Conservation (phyloP, 805 yeast genomes). For the Myxozyma sirexii region DNA sequence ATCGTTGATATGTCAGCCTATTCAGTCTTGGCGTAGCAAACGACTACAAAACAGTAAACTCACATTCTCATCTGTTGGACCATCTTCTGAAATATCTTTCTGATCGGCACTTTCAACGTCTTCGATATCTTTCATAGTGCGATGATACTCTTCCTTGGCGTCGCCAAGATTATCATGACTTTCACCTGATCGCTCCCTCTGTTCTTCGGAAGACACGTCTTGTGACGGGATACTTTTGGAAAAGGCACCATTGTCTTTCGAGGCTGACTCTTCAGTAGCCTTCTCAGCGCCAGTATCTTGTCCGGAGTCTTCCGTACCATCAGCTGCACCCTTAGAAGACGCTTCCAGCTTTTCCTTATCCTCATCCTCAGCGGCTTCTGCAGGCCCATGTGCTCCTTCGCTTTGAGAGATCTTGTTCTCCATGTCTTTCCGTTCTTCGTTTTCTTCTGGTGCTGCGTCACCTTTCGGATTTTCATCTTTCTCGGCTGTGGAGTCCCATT, state of each 20-base stretch:
- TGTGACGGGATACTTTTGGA: conserved; percentile 11
- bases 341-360: conserved; percentile 53
- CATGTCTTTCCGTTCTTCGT: conserved; percentile 40
- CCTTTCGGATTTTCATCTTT: no score
- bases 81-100: not conserved
- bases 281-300: conserved; percentile 21
- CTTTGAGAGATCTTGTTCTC: conserved; percentile 56
- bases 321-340: conserved; percentile 58
- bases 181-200: not conserved
- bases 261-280: conserved; percentile 12
- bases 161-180: conserved; percentile 84
- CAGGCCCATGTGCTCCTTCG: conserved; percentile 77
- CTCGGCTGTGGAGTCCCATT: conserved; percentile 38
- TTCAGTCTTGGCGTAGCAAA: no score
- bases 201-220: not conserved
- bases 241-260: conserved; percentile 11
- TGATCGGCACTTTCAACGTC: conserved; percentile 49
- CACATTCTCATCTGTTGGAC: conserved; percentile 4
- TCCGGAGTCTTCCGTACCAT: conserved; percentile 28
- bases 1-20: no score
- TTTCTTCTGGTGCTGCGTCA: conserved; percentile 20
- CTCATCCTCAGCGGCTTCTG: conserved; percentile 65
- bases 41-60: no score
- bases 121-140: conserved; percentile 83
- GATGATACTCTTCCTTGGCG: conserved; percentile 85